Percentiles rank a stretch among this genome's conserved stretches.
These are phyloP conservation scores for Gilbertella persicaria DNA, from an alignment of 371 early-diverging fungal species.

Conservation along the genomic window DNA sequence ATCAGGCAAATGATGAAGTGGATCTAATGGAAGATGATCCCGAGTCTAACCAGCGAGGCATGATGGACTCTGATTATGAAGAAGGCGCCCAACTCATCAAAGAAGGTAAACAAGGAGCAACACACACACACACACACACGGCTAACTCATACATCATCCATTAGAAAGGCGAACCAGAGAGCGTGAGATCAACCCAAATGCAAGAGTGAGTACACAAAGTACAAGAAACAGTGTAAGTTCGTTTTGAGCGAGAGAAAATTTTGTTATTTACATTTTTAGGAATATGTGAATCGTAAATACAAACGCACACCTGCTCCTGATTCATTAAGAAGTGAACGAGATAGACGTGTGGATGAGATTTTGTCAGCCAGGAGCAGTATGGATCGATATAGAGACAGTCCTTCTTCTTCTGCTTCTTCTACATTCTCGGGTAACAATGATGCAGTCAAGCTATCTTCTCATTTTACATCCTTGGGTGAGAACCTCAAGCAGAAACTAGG, in stretches of 20 bases:
- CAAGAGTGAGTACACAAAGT: slow-evolving; percentile 17
- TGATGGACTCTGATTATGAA: slow-evolving; percentile 41
- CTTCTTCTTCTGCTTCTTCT: slow-evolving; percentile 8
- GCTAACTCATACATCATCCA: neutral
- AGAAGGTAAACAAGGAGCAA: slow-evolving; percentile 28
- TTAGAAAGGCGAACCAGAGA: neutral
- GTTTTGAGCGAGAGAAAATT: neutral
- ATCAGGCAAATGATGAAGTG: slow-evolving; percentile 57
- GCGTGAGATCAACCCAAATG: slow-evolving; percentile 31
- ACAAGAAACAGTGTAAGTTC: slow-evolving; percentile 24
- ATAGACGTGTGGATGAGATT: slow-evolving; percentile 42
- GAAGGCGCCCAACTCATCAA: slow-evolving; percentile 49
- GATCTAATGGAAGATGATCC: slow-evolving; percentile 34
- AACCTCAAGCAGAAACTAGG: slow-evolving; percentile 30
- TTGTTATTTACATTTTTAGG: neutral
- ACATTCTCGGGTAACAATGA: slow-evolving; percentile 6
- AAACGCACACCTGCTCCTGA: slow-evolving; percentile 18
- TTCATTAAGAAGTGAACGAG: slow-evolving; percentile 32
- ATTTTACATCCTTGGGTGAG: slow-evolving; percentile 30
- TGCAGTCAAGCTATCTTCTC: slow-evolving; percentile 6
- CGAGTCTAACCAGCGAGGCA: slow-evolving; percentile 32
- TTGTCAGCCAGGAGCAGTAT: slow-evolving; percentile 22
- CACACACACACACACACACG: neutral
- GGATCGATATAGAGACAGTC: slow-evolving; percentile 7
- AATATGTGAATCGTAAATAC: slow-evolving; percentile 33